Conservation (phyloP, 2,329 filamentous ascomycete species). For the Scedosporium aurantiacum region DNA sequence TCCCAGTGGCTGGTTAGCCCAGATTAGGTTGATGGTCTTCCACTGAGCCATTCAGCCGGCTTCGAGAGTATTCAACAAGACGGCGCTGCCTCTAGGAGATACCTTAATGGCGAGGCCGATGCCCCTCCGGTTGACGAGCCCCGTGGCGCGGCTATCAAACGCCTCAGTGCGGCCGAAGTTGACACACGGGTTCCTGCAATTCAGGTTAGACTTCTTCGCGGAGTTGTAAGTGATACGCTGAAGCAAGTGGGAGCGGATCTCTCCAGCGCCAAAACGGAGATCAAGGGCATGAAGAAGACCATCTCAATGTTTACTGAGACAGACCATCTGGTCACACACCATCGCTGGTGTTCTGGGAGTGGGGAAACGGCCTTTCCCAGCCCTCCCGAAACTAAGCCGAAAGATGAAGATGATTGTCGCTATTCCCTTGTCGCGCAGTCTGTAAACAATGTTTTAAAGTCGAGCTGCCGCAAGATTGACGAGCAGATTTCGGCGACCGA, state of each 20-base stretch:
- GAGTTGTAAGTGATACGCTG: neutral
- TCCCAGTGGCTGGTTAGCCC: slow-evolving; percentile 4
- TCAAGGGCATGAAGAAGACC: neutral
- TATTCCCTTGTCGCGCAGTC: neutral
- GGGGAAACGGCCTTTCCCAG: neutral
- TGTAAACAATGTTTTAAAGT: neutral
- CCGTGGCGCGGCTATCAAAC: neutral
- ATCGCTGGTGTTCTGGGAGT: neutral
- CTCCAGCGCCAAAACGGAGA: neutral
- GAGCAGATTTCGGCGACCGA: neutral
- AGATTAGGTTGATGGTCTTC: slow-evolving; percentile 4
- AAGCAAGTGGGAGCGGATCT: neutral
- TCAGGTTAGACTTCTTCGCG: slow-evolving; percentile 2
- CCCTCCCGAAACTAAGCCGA: neutral
- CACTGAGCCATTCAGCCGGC: slow-evolving; percentile 2
- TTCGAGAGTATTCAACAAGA: neutral
- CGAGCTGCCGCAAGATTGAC: slow-evolving; percentile 3
- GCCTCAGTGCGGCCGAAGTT: neutral
- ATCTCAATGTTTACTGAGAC: neutral
- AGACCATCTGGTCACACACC: neutral
- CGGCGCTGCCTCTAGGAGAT: neutral
- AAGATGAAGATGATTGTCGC: neutral
- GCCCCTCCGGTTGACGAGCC: neutral
- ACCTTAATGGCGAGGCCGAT: neutral
- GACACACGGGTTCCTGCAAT: slow-evolving; percentile 1